Percentiles rank a stretch among this genome's conserved stretches.
Evolutionary conservation across 2,329 filamentous ascomycete genomes (phyloP).

Genomic region (Phyllosticta ampelicida): DNA sequence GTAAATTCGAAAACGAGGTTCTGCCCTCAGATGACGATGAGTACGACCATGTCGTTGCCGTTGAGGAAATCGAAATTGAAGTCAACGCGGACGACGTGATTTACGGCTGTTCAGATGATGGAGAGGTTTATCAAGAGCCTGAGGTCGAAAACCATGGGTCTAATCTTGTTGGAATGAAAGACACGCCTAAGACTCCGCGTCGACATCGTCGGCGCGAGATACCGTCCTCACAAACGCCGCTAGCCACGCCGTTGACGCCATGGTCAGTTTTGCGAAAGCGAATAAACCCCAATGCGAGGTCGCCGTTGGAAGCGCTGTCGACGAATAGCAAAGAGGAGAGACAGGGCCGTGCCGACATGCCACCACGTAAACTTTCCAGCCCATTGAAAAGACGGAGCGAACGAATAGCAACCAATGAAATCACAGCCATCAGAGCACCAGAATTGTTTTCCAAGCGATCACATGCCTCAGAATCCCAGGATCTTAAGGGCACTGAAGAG

Average conservation of each 20-base stretch:
- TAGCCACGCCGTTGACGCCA: not conserved
- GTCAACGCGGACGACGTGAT: not conserved
- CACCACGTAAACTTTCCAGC: not conserved
- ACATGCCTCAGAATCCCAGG: not conserved
- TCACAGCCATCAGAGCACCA: not conserved
- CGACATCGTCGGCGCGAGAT: not conserved
- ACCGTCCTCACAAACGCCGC: conserved; percentile 7
- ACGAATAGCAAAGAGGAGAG: not conserved
- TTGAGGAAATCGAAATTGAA: not conserved
- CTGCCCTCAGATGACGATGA: not conserved
- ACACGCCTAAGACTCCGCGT: conserved; percentile 1
- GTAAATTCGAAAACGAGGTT: not conserved
- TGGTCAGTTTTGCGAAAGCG: not conserved
- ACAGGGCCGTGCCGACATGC: not conserved
- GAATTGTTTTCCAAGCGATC: not conserved
- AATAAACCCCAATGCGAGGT: not conserved
- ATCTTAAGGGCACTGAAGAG: not conserved
- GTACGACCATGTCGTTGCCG: not conserved
- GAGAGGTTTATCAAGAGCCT: not conserved
- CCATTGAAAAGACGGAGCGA: not conserved
- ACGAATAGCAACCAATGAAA: not conserved
- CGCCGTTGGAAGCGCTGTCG: conserved; percentile 1
- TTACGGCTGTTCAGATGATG: conserved; percentile 2
- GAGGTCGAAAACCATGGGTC: not conserved
- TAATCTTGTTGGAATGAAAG: not conserved